Evolutionary conservation across 805 yeast species (phyloP), one percentile per base, ranked within the genome.

Genomic region (Candida boleticola): DNA sequence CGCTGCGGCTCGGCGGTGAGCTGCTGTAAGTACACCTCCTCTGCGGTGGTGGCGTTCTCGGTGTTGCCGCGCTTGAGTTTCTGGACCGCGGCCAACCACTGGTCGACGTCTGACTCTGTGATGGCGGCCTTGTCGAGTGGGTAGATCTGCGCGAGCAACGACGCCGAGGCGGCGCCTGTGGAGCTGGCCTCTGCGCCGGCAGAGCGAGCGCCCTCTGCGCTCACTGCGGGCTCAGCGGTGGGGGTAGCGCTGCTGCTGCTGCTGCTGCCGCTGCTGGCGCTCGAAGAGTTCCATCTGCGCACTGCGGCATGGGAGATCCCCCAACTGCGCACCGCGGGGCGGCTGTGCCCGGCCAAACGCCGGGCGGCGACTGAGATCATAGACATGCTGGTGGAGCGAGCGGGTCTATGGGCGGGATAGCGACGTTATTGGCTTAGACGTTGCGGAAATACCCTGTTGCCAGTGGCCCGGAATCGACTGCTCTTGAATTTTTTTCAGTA

Each of bases 1-100:
- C 63, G 43, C 48, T 58, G 54, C 48, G 65, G 59, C 3, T 73
- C 69, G 36, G 66, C 51, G 34, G 69, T 61, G 37, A 68, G 54
- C 44, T 69, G 66, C n/a, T 58, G 52, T 30, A 71, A 57, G 44
- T 70, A 70, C 3, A 68, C 61, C 47, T 69, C 74, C 2, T 64
- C 47, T 37, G 56, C 61, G 13, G 60, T 58, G 6, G n/a, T 20
- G 19, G 43, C 46, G 14, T 48, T 52, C 26, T 59, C 65, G 14
- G 62, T 71, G 45, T 48, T 60, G 21, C 54, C 56, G 53, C 57
- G 65, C 48, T 55, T 69, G 53, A 75, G 62, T 29, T 66, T 60
- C 40, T 65, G 60, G 27, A 76, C 66, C 18, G 79, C 75, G 1
- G 41, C 45, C 37, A 75, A 55, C 80, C 80, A 76, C 40, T 70